These are phyloP conservation scores for Monosporascus sp. DNA, from an alignment of 2,329 filamentous ascomycete species.

Conservation along the genomic window DNA sequence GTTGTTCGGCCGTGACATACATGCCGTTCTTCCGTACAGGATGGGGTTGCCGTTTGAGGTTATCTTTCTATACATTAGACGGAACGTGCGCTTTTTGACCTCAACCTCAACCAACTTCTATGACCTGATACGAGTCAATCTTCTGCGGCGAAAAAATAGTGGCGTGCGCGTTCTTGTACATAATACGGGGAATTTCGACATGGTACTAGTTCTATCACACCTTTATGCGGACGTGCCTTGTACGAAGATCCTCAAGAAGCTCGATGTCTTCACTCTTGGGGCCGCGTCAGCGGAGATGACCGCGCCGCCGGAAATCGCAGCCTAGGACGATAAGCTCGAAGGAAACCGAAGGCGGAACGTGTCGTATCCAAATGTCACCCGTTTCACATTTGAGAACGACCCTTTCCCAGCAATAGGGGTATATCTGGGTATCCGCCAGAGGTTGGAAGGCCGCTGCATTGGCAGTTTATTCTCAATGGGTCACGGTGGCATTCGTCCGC, in stretches of 20 bases:
- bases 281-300: constrained; percentile 33
- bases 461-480: constrained; percentile 35
- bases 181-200: constrained; percentile 32
- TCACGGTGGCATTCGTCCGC: constrained; percentile 3
- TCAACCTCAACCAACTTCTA: constrained; percentile 28
- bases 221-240: constrained; percentile 33
- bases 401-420: constrained; percentile 35
- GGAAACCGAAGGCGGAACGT: not conserved
- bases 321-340: not conserved
- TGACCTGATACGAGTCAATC: constrained; percentile 28
- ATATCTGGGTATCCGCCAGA: constrained; percentile 29
- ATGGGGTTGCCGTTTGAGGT: constrained; percentile 51
- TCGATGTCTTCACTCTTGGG: constrained; percentile 42
- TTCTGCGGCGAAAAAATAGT: constrained; percentile 27
- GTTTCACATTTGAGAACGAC: constrained; percentile 24
- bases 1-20: constrained; percentile 37
- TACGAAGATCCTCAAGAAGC: constrained; percentile 27
- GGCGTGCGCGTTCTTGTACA: constrained; percentile 36
- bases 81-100: constrained; percentile 25
- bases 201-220: constrained; percentile 30
- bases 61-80: constrained; percentile 29
- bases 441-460: constrained; percentile 32
- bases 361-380: constrained; percentile 11
- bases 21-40: constrained; percentile 44
- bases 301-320: constrained; percentile 22